These are phyloP conservation scores for Teunomyces aglyptinius DNA, from an alignment of 805 yeast genomes.

Conservation along the genomic window DNA sequence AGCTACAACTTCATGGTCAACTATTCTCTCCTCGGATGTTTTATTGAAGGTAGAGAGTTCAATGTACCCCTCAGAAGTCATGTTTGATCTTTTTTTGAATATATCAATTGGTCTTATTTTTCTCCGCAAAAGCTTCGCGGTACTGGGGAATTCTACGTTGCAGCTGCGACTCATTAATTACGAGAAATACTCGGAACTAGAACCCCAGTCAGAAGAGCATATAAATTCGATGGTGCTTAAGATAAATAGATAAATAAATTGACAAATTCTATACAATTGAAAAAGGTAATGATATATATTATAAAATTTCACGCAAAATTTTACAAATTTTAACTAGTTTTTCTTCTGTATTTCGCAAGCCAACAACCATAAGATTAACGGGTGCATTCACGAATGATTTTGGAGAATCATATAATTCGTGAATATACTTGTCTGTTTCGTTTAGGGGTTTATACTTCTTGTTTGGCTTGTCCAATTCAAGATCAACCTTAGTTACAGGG, in stretches of 20 bases:
- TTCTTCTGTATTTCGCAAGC: conserved; percentile 19
- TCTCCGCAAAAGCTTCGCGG: neutral
- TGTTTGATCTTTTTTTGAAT: neutral
- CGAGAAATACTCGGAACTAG: no score
- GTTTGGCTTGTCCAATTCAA: conserved; percentile 11
- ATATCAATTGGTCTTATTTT: neutral
- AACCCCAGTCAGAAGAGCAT: no score
- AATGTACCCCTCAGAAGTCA: conserved; percentile 2
- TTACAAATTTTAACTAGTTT: conserved; percentile 16
- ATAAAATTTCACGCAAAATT: conserved; percentile 3
- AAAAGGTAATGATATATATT: neutral
- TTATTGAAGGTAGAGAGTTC: conserved; percentile 5
- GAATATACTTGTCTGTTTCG: conserved; percentile 11
- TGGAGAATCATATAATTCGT: conserved; percentile 16
- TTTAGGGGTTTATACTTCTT: conserved; percentile 14
- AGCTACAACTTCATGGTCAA: no score
- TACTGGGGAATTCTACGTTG: neutral
- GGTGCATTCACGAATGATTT: conserved; percentile 16
- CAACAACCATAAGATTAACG: conserved; percentile 16
- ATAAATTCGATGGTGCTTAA: neutral
- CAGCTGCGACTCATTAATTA: neutral
- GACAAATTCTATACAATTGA: no score
- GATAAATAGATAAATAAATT: no score
- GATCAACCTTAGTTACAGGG: conserved; percentile 28
- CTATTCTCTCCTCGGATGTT: neutral